These are phyloP conservation scores for Priceomyces castillae DNA, from an alignment of 805 yeast genomes.

Conservation along the genomic window DNA sequence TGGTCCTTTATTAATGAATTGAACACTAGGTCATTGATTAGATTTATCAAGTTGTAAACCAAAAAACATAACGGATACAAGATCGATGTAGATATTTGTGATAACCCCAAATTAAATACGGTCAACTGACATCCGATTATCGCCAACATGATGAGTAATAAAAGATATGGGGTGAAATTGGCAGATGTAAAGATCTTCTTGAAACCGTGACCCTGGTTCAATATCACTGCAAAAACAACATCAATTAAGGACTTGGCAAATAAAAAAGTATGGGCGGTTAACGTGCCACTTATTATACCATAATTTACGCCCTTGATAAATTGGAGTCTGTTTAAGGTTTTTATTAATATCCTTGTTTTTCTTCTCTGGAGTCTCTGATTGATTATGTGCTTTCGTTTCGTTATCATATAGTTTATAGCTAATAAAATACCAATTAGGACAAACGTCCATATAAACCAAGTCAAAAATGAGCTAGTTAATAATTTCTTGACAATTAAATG, in stretches of 20 bases:
- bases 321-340: conserved; percentile 18
- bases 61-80: conserved; percentile 85
- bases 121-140: conserved; percentile 71
- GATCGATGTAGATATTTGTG: conserved; percentile 67
- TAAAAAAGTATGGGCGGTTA: conserved; percentile 82
- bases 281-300: conserved; percentile 70
- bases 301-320: conserved; percentile 56
- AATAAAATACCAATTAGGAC: conserved; percentile 25
- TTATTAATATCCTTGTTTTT: conserved; percentile 7
- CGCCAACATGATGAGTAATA: conserved; percentile 52
- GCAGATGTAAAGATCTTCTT: conserved; percentile 12
- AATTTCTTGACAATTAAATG: conserved; percentile 36
- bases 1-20: conserved; percentile 57
- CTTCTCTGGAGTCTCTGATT: conserved; percentile 7
- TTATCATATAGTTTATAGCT: conserved; percentile 19
- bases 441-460: conserved; percentile 51
- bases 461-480: conserved; percentile 45
- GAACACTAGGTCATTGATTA: conserved; percentile 46
- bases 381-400: conserved; percentile 12
- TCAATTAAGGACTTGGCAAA: conserved; percentile 85
- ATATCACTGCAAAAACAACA: conserved; percentile 49
- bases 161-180: conserved; percentile 34
- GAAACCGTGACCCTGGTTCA: conserved; percentile 23
- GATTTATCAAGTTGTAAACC: conserved; percentile 68
- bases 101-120: conserved; percentile 71